phyloP scores from a whole-genome alignment of 495 filamentous ascomycete species.

The Aspergillus panamensis region DNA sequence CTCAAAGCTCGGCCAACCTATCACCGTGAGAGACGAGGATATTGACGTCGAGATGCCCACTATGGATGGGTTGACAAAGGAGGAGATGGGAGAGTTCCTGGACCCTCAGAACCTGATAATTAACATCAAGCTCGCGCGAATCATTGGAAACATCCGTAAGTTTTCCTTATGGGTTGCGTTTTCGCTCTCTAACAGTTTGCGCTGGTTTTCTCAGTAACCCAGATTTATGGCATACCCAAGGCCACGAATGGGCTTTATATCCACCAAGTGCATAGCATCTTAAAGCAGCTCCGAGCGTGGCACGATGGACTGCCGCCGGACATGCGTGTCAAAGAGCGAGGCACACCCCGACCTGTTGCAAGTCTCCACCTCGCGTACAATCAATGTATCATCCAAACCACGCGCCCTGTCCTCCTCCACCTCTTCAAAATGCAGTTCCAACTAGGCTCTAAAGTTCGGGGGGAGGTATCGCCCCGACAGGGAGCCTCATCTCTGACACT shows the following conservation, averaged over 20 bases:
- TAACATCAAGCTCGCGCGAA: conserved; percentile 23
- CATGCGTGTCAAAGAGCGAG: conserved; percentile 12
- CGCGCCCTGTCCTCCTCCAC: conserved; percentile 27
- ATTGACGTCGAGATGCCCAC: conserved; percentile 29
- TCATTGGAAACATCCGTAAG: conserved; percentile 25
- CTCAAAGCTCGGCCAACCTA: conserved; percentile 26
- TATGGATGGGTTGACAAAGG: conserved; percentile 20
- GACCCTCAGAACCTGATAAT: conserved; percentile 25
- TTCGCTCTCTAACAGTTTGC: not conserved
- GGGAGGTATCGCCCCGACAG: conserved; percentile 1
- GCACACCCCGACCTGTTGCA: conserved; percentile 19
- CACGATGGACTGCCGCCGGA: conserved; percentile 22
- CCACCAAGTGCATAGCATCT: conserved; percentile 27
- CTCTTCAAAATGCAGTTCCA: conserved; percentile 27
- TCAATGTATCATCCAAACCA: conserved; percentile 29
- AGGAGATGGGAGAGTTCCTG: conserved; percentile 24
- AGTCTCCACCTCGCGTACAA: conserved; percentile 30
- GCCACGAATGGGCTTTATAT: conserved; percentile 20
- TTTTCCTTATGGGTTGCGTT: not conserved
- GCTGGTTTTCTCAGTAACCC: conserved; percentile 12
- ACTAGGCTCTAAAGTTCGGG: conserved; percentile 4
- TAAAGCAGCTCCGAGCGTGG: conserved; percentile 23
- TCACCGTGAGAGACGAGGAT: conserved; percentile 22
- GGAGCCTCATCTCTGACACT: conserved; percentile 18
- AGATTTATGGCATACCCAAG: conserved; percentile 25